Conservation (phyloP, 371 early-diverging fungal species). For the Apophysomyces ossiformis region DNA sequence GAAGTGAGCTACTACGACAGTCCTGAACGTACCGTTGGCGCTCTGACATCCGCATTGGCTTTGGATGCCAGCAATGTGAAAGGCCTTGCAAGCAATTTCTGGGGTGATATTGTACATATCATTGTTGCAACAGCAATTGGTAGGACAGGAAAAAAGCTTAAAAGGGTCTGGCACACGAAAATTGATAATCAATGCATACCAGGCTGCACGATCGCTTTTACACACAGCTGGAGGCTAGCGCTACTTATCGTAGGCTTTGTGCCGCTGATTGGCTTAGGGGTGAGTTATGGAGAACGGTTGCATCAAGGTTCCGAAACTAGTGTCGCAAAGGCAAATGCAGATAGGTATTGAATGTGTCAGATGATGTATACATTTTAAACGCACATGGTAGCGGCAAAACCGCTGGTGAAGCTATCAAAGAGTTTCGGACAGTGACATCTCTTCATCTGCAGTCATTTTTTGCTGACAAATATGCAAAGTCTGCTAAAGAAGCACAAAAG, state of each 20-base stretch:
- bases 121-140: slow-evolving; percentile 52
- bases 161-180: no score
- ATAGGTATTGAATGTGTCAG: slow-evolving; percentile 12
- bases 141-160: slow-evolving; percentile 5
- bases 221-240: slow-evolving; percentile 50
- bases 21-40: slow-evolving; percentile 81
- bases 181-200: neutral
- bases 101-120: slow-evolving; percentile 66
- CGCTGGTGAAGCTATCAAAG: slow-evolving; percentile 77
- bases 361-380: no score
- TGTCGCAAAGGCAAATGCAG: slow-evolving; percentile 60
- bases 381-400: slow-evolving; percentile 50
- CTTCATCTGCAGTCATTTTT: slow-evolving; percentile 69
- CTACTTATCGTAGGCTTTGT: slow-evolving; percentile 51
- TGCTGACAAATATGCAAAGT: slow-evolving; percentile 48
- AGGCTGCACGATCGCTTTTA: slow-evolving; percentile 42
- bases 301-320: slow-evolving; percentile 39
- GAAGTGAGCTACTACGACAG: slow-evolving; percentile 90
- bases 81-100: slow-evolving; percentile 68
- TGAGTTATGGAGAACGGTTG: slow-evolving; percentile 32
- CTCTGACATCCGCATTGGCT: slow-evolving; percentile 80
- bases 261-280: slow-evolving; percentile 44
- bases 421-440: slow-evolving; percentile 80
- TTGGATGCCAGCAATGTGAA: slow-evolving; percentile 78
- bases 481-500: slow-evolving; percentile 65